Percentiles rank a stretch among this genome's conserved stretches.
These are phyloP conservation scores for Fusarium tjaetaba DNA, from an alignment of 2,329 filamentous ascomycete species.

Conservation along the genomic window DNA sequence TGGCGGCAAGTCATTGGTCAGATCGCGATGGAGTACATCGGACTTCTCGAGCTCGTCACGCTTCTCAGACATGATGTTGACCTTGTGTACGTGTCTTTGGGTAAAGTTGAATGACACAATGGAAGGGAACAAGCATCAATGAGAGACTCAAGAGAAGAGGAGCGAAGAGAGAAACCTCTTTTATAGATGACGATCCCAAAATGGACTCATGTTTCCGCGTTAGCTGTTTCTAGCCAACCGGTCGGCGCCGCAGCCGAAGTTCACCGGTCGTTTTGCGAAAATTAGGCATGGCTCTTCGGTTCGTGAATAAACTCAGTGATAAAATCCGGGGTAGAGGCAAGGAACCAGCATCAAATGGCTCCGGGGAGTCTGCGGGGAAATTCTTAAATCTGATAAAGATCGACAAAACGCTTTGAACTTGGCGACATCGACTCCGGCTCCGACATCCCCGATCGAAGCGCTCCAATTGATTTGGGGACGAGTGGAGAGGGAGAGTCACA, in stretches of 20 bases:
- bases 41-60: slow-evolving; percentile 6
- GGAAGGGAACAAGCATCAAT: neutral
- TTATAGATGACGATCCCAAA: neutral
- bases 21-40: slow-evolving; percentile 1
- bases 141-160: neutral
- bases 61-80: slow-evolving; percentile 4
- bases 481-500: neutral
- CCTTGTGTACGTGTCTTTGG: neutral
- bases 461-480: neutral
- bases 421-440: neutral
- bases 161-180: neutral
- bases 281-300: neutral
- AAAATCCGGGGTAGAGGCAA: slow-evolving; percentile 21
- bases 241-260: neutral
- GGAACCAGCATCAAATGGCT: neutral
- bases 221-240: slow-evolving; percentile 1
- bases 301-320: slow-evolving; percentile 9
- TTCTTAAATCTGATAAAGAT: neutral
- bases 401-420: neutral
- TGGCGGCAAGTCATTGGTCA: slow-evolving; percentile 5
- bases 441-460: slow-evolving; percentile 13
- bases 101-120: neutral
- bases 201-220: neutral
- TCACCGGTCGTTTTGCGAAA: neutral
- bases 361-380: slow-evolving; percentile 13